Evolutionary conservation across 768 basidiomycete genomes (phyloP), one percentile per base, ranked within the genome.

Genomic region (Tulasnella sp.): DNA sequence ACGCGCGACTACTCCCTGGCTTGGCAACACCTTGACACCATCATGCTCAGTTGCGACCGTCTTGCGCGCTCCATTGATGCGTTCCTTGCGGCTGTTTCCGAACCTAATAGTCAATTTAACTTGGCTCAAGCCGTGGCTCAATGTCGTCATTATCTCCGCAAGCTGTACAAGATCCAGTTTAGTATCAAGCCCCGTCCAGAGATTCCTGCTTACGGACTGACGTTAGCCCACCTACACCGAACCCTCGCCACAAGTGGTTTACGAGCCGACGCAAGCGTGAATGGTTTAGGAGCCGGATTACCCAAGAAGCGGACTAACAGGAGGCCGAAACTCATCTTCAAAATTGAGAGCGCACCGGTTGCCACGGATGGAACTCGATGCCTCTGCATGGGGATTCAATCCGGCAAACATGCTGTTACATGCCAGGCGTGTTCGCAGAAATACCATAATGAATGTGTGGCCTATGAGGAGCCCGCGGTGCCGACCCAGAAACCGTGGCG

Each of bases 81-180:
- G 62, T 89, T 90, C 66, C 65, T 88, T 48, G 71, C 80, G 2
- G 86, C 75, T 58, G 81, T 81, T 12, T 76, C 13, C 13, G 31
- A 45, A 19, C 16, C 16, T 3, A 47, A 8, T 34, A 35, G 51
- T 27, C 34, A n/a, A 13, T 29, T 54, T n/a, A 31, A 40, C 10
- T 44, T 24, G 15, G 10, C 41, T 19, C 33, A 15, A 27, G 20
- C 43, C 41, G 89, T 34, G 74, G 37, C 80, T 13, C 86, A 87
- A 63, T 84, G 88, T 10, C 77, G 86, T 28, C 87, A 90, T 63
- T 89, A 81, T 63, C 87, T 90, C 84, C 80, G 86, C 57, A 90
- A 90, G 66, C 68, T 89, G 13, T 89, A 80, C 70, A 82, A 79
- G 67, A 83, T 90, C 46, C 86, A 88, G 65, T 88, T 90, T 60